Conservation (phyloP, 2,329 filamentous ascomycete species). For the Microsporum canis region DNA sequence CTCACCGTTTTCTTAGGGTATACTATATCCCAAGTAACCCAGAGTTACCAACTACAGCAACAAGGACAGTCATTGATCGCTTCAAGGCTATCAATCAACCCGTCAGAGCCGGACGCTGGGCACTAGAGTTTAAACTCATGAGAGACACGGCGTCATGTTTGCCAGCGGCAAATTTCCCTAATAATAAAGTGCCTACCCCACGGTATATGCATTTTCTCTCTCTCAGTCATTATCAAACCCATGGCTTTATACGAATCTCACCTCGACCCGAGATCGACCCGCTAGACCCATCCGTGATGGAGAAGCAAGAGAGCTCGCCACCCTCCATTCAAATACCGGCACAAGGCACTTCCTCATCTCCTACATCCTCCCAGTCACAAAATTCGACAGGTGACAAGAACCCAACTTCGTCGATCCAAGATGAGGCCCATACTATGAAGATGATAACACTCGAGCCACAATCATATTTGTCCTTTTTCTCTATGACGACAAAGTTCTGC, state of each 20-base stretch:
- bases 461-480: conserved; percentile 27
- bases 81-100: conserved; percentile 30
- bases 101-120: conserved; percentile 29
- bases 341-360: not conserved
- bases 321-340: not conserved
- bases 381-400: not conserved
- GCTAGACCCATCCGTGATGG: conserved; percentile 6
- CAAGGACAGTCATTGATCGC: conserved; percentile 27
- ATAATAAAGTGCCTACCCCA: conserved; percentile 22
- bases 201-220: conserved; percentile 35
- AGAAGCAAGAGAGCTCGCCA: not conserved
- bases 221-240: conserved; percentile 29
- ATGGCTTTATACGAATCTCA: conserved; percentile 34
- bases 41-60: conserved; percentile 26
- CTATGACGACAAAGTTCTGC: conserved; percentile 32
- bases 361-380: not conserved
- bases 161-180: conserved; percentile 23
- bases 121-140: conserved; percentile 33
- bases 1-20: conserved; percentile 20
- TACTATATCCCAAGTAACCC: conserved; percentile 34
- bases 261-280: conserved; percentile 15
- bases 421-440: conserved; percentile 9
- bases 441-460: conserved; percentile 31
- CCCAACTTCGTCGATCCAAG: not conserved
- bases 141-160: conserved; percentile 33